A percentile compares a stretch with the other conserved stretches of the same genome.
phyloP scores from a whole-genome alignment of 1,284 basidiomycete species.

The Ceratobasidium sp. region DNA sequence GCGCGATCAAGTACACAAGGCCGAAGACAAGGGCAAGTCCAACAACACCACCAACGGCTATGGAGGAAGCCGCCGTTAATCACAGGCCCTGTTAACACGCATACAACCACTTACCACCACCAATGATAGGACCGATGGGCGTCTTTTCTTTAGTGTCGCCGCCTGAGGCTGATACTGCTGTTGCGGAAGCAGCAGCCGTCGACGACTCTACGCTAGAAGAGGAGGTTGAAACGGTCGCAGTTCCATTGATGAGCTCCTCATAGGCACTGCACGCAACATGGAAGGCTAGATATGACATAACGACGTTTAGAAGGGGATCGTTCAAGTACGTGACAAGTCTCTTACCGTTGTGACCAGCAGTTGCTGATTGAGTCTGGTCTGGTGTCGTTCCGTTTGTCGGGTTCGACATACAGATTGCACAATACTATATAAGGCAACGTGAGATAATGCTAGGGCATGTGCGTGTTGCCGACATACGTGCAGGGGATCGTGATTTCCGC shows the following conservation, averaged over 20 bases:
- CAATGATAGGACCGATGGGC: not conserved
- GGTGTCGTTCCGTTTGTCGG: constrained; percentile 43
- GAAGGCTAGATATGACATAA: constrained; percentile 1
- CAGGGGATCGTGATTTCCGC: constrained; percentile 41
- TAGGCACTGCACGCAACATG: constrained; percentile 35
- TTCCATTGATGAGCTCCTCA: constrained; percentile 27
- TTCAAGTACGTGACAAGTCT: not conserved
- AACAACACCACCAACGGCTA: constrained; percentile 31
- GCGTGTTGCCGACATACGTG: constrained; percentile 42
- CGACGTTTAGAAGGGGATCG: not conserved
- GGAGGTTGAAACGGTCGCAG: not conserved
- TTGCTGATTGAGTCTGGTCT: constrained; percentile 41
- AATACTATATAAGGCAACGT: constrained; percentile 24
- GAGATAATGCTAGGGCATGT: not conserved
- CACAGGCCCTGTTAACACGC: not conserved
- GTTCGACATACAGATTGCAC: constrained; percentile 44
- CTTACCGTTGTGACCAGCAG: constrained; percentile 37
- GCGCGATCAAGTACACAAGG: not conserved
- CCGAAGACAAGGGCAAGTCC: constrained; percentile 7
- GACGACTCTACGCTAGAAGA: not conserved
- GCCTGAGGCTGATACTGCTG: not conserved
- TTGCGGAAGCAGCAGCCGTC: not conserved
- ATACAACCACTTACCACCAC: constrained; percentile 30
- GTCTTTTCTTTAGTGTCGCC: not conserved
- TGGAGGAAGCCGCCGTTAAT: too few species aligned